A percentile compares a stretch with the other conserved stretches of the same genome.
Evolutionary conservation across 2,329 filamentous ascomycete genomes (phyloP).

Genomic region (Ramichloridium luteum): DNA sequence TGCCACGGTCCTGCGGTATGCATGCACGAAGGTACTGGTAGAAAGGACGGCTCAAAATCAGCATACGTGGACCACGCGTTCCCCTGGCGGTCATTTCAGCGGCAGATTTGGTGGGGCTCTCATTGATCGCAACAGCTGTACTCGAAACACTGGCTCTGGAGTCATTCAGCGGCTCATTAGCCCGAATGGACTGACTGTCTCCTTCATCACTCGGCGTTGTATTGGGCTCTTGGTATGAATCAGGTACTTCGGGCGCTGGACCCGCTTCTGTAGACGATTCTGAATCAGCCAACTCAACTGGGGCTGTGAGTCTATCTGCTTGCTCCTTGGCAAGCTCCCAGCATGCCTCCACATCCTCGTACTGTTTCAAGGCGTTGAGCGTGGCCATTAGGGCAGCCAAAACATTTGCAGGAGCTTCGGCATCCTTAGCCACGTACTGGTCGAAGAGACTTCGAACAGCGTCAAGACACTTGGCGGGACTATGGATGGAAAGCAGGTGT

Average conservation of each 20-base stretch:
- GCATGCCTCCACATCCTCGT: constrained; percentile 48
- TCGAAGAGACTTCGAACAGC: constrained; percentile 45
- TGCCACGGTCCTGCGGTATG: constrained; percentile 37
- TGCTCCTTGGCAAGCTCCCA: constrained; percentile 53
- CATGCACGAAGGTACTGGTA: constrained; percentile 43
- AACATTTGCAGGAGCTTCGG: constrained; percentile 40
- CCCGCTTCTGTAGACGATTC: too few species aligned
- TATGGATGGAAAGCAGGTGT: constrained; percentile 45
- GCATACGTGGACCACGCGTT: constrained; percentile 3
- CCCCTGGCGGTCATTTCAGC: too few species aligned
- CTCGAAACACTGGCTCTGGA: too few species aligned
- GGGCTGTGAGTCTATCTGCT: constrained; percentile 29
- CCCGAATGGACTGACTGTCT: neutral
- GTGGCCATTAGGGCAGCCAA: constrained; percentile 57
- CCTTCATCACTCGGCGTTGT: neutral
- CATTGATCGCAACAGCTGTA: too few species aligned
- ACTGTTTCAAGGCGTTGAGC: constrained; percentile 45
- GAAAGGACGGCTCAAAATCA: constrained; percentile 36
- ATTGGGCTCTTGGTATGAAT: too few species aligned
- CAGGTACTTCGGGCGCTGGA: too few species aligned
- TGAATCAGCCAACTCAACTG: constrained; percentile 12
- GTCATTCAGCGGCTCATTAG: too few species aligned
- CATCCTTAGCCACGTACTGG: constrained; percentile 30
- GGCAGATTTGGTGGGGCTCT: neutral
- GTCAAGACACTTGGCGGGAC: constrained; percentile 32